Conservation (phyloP, 768 basidiomycete species). For the Russula sp. region DNA sequence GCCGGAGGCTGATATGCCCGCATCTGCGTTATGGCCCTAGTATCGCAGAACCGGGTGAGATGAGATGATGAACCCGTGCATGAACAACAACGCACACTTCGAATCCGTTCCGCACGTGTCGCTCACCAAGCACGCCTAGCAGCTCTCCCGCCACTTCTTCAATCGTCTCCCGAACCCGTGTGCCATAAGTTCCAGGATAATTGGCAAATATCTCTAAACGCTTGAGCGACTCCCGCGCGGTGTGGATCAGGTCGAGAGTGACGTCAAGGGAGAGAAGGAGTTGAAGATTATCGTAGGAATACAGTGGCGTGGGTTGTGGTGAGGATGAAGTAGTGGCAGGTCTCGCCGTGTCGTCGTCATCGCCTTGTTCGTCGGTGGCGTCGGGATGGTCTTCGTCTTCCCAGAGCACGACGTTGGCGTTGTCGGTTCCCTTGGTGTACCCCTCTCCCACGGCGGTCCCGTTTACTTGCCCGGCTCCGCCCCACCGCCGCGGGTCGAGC, state of each 20-base stretch:
- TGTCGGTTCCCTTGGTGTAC: constrained; percentile 15
- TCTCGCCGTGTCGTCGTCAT: constrained; percentile 18
- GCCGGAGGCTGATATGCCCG: constrained; percentile 82
- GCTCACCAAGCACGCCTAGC: constrained; percentile 65
- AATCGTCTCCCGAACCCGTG: constrained; percentile 83
- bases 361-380: constrained; percentile 6
- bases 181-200: constrained; percentile 84
- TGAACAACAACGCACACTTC: constrained; percentile 27
- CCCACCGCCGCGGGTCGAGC: constrained; percentile 88
- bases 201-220: constrained; percentile 83
- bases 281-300: constrained; percentile 54
- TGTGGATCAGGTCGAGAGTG: constrained; percentile 87
- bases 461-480: constrained; percentile 31
- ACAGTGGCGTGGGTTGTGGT: constrained; percentile 22
- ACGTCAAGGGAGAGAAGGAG: constrained; percentile 87
- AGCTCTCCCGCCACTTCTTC: constrained; percentile 90
- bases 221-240: constrained; percentile 85
- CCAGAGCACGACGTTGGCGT: constrained; percentile 15
- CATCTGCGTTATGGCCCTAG: constrained; percentile 87
- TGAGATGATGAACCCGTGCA: no score
- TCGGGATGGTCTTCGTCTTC: constrained; percentile 16
- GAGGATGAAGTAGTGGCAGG: constrained; percentile 22
- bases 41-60: neutral
- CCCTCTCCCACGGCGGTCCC: constrained; percentile 17
- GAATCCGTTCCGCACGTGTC: constrained; percentile 80